Conservation (phyloP, 306 rosid genomes). For the Purshia tridentata region DNA sequence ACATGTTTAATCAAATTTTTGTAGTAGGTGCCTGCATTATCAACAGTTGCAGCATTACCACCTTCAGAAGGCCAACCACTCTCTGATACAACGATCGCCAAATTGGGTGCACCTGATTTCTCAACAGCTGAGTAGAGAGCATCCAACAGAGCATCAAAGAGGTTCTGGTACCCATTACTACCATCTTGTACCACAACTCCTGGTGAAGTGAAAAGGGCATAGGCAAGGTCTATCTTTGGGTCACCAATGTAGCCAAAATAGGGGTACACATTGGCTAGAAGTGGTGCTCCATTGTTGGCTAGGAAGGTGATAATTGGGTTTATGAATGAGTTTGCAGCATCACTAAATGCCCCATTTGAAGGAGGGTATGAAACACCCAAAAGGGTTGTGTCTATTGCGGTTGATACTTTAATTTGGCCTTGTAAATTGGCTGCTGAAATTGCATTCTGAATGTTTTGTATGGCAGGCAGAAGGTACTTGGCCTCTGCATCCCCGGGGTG, state of each 20-base stretch:
- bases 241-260: conserved; percentile 30
- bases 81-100: conserved; percentile 54
- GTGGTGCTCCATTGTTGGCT: conserved; percentile 42
- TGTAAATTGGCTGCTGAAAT: conserved; percentile 41
- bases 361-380: conserved; percentile 46
- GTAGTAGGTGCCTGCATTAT: conserved; percentile 45
- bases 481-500: conserved; percentile 18
- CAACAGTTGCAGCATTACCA: conserved; percentile 23
- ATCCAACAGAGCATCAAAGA: conserved; percentile 45
- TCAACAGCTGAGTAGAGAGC: conserved; percentile 53
- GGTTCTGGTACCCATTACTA: conserved; percentile 41
- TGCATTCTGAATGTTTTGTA: conserved; percentile 39
- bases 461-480: conserved; percentile 28
- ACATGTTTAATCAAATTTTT: conserved; percentile 47
- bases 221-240: conserved; percentile 13
- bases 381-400: conserved; percentile 37
- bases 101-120: conserved; percentile 32
- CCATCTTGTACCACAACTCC: conserved; percentile 24
- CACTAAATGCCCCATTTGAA: conserved; percentile 28
- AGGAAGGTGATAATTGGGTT: conserved; percentile 44
- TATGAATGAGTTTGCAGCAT: conserved; percentile 22
- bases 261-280: conserved; percentile 67
- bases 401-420: conserved; percentile 54
- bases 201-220: conserved; percentile 48
- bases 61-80: conserved; percentile 74